Conservation (phyloP, 805 yeast genomes). For the Candida awuae region DNA sequence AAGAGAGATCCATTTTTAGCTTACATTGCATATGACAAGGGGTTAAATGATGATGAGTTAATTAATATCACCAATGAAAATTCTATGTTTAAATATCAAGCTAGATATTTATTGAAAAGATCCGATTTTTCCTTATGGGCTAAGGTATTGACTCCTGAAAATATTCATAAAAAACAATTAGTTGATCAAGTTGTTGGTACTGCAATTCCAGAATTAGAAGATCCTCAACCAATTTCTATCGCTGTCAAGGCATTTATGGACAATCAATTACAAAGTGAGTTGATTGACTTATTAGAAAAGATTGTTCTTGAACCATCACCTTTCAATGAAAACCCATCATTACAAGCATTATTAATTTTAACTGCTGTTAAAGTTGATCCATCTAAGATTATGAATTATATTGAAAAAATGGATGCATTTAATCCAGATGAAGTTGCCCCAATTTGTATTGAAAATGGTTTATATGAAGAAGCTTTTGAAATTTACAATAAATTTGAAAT, state of each 20-base stretch:
- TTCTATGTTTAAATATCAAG: constrained; percentile 97
- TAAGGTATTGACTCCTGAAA: constrained; percentile 64
- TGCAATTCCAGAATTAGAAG: constrained; percentile 89
- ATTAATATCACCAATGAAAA: constrained; percentile 91
- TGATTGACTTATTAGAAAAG: constrained; percentile 91
- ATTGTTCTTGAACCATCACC: constrained; percentile 96
- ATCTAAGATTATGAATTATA: constrained; percentile 70
- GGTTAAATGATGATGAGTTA: constrained; percentile 83
- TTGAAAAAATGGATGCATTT: constrained; percentile 83
- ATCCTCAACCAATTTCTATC: constrained; percentile 88
- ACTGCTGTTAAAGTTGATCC: constrained; percentile 96
- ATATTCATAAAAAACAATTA: constrained; percentile 81
- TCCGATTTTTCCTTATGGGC: constrained; percentile 84
- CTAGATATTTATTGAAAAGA: constrained; percentile 84
- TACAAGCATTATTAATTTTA: constrained; percentile 85
- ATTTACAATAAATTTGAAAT: constrained; percentile 80
- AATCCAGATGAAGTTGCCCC: constrained; percentile 94
- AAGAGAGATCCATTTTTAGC: constrained; percentile 98
- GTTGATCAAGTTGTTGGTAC: constrained; percentile 92
- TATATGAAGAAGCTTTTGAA: constrained; percentile 90
- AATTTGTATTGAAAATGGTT: constrained; percentile 78
- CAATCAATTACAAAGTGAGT: constrained; percentile 84
- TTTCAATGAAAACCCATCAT: constrained; percentile 87
- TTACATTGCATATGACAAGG: constrained; percentile 94
- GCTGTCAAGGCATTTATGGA: constrained; percentile 96